Evolutionary conservation across 1,284 basidiomycete species (phyloP), one percentile per base, ranked within the genome.

Genomic region (Sphaerobolus stellatus): DNA sequence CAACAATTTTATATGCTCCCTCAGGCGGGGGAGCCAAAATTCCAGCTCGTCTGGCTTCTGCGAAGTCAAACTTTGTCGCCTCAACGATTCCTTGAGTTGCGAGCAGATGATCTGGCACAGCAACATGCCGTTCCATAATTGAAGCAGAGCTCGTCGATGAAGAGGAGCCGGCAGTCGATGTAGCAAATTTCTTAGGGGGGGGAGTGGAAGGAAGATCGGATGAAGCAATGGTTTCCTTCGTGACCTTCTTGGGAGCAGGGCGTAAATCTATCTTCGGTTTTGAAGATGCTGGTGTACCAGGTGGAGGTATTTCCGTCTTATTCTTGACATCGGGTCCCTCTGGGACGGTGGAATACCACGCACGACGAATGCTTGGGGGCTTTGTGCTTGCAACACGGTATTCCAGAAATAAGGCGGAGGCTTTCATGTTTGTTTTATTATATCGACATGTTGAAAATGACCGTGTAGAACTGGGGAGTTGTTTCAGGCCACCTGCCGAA

Each of bases 31-130:
- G 84, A 5, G 66, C 70, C 28, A 92, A 72, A 31, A 89, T 81
- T 13, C 88, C 89, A 57, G 85, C 83, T 27, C 77, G 72, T 47
- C 79, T 75, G 25, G 89, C 89, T 50, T 85, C 78, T 27, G 75
- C 71, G 28, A 86, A 75, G 64, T 90, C 89, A 33, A 79, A 75
- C 58, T 82, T 80, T 4, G 82, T 78, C 7, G 75, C 74, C 50
- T 83, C 75, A 14, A 78, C 63, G 4, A 76, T 59, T 25, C 61
- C 68, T n/a, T 34, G 52, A 54, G 45, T 52, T 28, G 46, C 31
- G 14, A 38, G 46, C 29, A 50, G 60, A 30, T 0, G 58, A 16
- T 30, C 49, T 9, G 2, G 50, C 25, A 28, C 60, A 41, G 27
- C 56, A 48, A 56, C 56, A 47, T 55, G 66, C 31, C 29, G 62